Base-by-base conservation (phyloP, 2,329 filamentous ascomycete species). In the Beauveria rudraprayagi region DNA sequence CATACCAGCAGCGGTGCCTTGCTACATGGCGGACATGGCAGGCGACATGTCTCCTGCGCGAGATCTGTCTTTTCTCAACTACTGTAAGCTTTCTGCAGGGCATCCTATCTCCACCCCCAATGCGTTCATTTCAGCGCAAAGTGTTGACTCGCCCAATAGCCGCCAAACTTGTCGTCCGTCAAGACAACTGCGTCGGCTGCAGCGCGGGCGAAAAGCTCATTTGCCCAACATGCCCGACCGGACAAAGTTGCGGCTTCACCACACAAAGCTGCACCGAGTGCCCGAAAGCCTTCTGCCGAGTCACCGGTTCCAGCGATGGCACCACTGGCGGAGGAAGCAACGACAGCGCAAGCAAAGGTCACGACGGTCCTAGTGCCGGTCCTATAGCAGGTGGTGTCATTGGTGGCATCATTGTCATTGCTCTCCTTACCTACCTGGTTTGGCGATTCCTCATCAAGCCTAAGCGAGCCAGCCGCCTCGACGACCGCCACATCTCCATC, bases 351-450 rank as follows among this genome's bases (percentile, higher is more conserved):
- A 60, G 51, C 43, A 70, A 69, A 22, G 56, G 56, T 19, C 69
- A 68, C 43, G 76, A 76, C 11, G 80, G 83, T 8, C 83, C 88
- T 8, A 92, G 90, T 67, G 79, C 88, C 1, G 92, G 92, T 47
- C 90, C 91, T 40, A 97, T 99, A 65, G 93, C 89, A 2, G 94
- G 94, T 65, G 93, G 93, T 65, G 92, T 97, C 10, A 78, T 97
- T 48, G 94, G 92, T 65, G 94, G 92, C 66, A 73, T 97, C 16
- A 81, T 82, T n/a, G 80, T 86, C 51, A 81, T 97, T 57, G 88
- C 83, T n/a, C 75, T 91, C 43, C 72, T 90, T 58, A 88, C 88
- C 3, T 96, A 92, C 68, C 75, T 96, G 46, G 81, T 97, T 40
- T 97, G 91, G 89, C 88, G 87, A 72, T 96, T 91, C 77, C 91